Conservation (phyloP, 2,329 filamentous ascomycete genomes). For the Dactylellina cionopaga region DNA sequence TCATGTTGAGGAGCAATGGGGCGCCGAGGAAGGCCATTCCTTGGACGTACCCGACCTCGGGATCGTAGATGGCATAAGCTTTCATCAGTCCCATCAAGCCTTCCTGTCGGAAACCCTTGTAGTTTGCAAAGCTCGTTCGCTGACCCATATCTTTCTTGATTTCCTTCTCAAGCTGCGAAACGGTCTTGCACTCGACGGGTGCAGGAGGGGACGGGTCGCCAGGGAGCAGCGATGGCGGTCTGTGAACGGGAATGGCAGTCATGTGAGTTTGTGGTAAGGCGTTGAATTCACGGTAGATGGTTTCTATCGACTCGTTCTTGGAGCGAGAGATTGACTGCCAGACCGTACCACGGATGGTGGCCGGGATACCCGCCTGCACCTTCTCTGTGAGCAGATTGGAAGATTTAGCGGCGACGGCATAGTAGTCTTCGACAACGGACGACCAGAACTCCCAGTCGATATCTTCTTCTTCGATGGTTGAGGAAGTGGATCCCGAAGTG, state of each 20-base stretch:
- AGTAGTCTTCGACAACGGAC: conserved; percentile 91
- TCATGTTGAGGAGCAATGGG: conserved; percentile 97
- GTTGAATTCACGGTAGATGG: conserved; percentile 83
- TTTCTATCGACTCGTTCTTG: conserved; percentile 89
- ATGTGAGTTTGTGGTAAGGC: conserved; percentile 61
- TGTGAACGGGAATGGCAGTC: conserved; percentile 45
- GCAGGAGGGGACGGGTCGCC: conserved; percentile 33
- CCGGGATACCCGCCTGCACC: conserved; percentile 92
- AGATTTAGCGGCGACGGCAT: conserved; percentile 83
- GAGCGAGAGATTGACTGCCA: conserved; percentile 98
- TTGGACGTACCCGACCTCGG: conserved; percentile 93
- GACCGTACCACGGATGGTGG: conserved; percentile 94
- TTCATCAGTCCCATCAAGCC: conserved; percentile 94
- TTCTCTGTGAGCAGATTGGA: conserved; percentile 88
- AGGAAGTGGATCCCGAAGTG: conserved; percentile 15
- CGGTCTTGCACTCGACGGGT: conserved; percentile 54
- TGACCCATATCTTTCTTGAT: conserved; percentile 92
- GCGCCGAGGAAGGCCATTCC: conserved; percentile 99
- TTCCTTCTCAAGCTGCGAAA: conserved; percentile 76
- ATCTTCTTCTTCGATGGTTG: conserved; percentile 54
- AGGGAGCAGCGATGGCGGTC: conserved; percentile 37
- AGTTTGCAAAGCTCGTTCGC: conserved; percentile 95
- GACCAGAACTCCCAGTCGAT: conserved; percentile 99
- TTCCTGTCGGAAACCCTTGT: conserved; percentile 90
- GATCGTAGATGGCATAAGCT: conserved; percentile 94